Evolutionary conservation across 2,329 filamentous ascomycete genomes (phyloP).

Genomic region (Dothiorella sarmentorum): DNA sequence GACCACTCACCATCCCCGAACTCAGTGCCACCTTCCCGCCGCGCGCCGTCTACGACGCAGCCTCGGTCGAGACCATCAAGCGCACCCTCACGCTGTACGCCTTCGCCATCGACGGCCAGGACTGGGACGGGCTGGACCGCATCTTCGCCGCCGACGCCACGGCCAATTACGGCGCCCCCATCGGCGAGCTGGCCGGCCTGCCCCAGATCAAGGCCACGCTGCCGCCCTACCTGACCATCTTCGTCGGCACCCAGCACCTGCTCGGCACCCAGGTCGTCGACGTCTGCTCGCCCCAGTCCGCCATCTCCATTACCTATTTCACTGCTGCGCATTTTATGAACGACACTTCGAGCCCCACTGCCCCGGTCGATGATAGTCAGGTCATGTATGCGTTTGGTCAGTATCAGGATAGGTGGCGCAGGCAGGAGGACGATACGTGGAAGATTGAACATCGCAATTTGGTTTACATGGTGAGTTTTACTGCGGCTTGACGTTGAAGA

Average conservation of each 20-base stretch:
- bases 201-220: not conserved
- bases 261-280: not conserved
- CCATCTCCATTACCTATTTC: not conserved
- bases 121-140: not conserved
- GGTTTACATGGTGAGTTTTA: constrained; percentile 3
- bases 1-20: not conserved
- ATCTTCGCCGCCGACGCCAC: not conserved
- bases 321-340: not conserved
- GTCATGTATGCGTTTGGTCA: not conserved
- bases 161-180: not conserved
- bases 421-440: not conserved
- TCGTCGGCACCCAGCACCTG: not conserved
- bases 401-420: constrained; percentile 1
- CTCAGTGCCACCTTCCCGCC: not conserved
- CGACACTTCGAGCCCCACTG: not conserved
- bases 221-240: constrained; percentile 3
- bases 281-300: not conserved
- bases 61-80: not conserved
- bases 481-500: not conserved
- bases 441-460: not conserved
- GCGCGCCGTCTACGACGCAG: not conserved
- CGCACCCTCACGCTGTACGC: not conserved
- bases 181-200: not conserved
- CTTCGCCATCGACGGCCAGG: not conserved
- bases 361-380: not conserved